phyloP scores from a whole-genome alignment of 345 rosid species.

The Melastoma malabathricum region DNA sequence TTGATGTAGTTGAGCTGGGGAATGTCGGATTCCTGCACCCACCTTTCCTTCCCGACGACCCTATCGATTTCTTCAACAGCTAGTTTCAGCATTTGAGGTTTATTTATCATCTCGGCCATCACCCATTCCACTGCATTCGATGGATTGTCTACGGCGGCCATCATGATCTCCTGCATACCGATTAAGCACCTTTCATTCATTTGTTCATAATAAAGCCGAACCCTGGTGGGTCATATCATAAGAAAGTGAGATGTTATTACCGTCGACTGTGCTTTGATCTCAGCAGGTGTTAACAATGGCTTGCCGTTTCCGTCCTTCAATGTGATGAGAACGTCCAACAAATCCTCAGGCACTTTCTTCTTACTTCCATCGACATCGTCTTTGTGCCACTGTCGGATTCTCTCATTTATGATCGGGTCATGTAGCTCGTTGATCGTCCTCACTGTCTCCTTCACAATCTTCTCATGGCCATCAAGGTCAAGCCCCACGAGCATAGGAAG shows the following conservation, averaged over 20 bases:
- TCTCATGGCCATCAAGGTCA: constrained; percentile 14
- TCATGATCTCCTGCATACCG: constrained; percentile 5
- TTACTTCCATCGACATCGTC: not conserved
- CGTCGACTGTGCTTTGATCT: not conserved
- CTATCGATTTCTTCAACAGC: constrained; percentile 3
- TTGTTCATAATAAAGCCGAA: not conserved
- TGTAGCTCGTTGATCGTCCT: constrained; percentile 5
- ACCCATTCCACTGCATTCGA: constrained; percentile 4
- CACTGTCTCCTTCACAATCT: constrained; percentile 4
- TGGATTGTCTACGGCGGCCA: constrained; percentile 5
- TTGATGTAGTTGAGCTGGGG: constrained; percentile 6
- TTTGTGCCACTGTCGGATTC: constrained; percentile 12
- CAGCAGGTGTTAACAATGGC: not conserved
- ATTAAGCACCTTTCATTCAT: not conserved
- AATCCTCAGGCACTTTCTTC: constrained; percentile 1
- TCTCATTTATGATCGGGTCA: constrained; percentile 6
- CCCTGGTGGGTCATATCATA: not conserved
- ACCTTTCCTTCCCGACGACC: constrained; percentile 3
- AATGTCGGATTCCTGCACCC: constrained; percentile 7
- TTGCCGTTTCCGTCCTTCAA: constrained; percentile 1
- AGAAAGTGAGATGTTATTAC: not conserved
- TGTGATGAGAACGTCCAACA: constrained; percentile 1
- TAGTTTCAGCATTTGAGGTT: not conserved
- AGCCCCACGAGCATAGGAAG: constrained; percentile 11
- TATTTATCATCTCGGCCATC: constrained; percentile 6